Base-by-base conservation (phyloP, 352 stramenopile genomes). In the Blastocystis sp. region DNA sequence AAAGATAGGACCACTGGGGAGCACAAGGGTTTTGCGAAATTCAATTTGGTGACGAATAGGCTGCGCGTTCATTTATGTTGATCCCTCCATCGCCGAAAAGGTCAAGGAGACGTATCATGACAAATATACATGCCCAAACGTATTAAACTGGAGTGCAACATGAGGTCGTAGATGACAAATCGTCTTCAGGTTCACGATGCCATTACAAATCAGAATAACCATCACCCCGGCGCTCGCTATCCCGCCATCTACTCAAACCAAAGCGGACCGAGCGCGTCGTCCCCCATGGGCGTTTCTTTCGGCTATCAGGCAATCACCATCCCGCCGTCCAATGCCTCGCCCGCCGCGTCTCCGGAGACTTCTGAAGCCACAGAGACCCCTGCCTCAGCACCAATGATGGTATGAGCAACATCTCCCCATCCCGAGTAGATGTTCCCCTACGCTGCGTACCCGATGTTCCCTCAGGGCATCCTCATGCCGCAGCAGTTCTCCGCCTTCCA, bases 61-160 rank as follows among this genome's bases (percentile, higher is more conserved):
- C 42, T 84, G 74, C 69, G 74, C 74, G 2, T 84, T 84, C 40
- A 84, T 84, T 24, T 84, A 61, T 54, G 74, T 84, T 10, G 74
- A 84, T 10, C 21, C 74, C 11, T 40, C 3, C 19, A 38, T 64
- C 40, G 48, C 74, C 2, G 57, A 84, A 48, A 28, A 45, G 10
- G 21, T 84, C 1, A 84, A 68, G 40, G 60, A 66, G 48, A 68
- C 28, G 34, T 84, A 68, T 52, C 74, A 84, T 10, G 66, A 84
- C 57, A 84, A 84, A 48, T 68, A 68, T 54, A 84, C 40, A 52
- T 84, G 74, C 24, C 24, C 57, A 57, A 63, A 63, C 21, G 74
- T 84, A 66, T 6, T 38, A 24, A n/a, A 19, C 21, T 42, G 3
- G 68, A 40, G 0, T 1, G n/a, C 2, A 17, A 69, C 48, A 69